Evolutionary conservation across 2,329 filamentous ascomycete species (phyloP).

Genomic region (Trichophyton rubrum): DNA sequence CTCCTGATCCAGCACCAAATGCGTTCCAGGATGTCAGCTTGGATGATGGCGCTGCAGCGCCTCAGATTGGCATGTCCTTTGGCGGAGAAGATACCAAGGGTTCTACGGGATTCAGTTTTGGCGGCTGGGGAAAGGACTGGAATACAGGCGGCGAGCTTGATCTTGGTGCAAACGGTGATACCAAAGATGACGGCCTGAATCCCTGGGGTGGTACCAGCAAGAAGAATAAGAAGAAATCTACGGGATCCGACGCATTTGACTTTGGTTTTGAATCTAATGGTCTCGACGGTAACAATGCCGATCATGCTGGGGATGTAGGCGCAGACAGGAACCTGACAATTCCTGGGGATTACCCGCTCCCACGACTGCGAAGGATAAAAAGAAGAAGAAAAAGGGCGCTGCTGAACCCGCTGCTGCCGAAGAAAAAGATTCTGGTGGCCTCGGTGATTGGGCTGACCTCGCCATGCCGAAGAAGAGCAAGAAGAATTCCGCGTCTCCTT

Average conservation of each 20-base stretch:
- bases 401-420: conserved; percentile 6
- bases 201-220: conserved; percentile 30
- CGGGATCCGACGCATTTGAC: background rate
- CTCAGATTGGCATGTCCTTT: conserved; percentile 46
- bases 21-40: conserved; percentile 60
- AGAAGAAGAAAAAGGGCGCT: conserved; percentile 1
- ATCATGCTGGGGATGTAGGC: background rate
- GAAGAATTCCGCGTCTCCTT: conserved; percentile 18
- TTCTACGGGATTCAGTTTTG: conserved; percentile 41
- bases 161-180: background rate
- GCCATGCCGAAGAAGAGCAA: conserved; percentile 44
- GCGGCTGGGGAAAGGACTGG: conserved; percentile 51
- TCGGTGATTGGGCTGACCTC: conserved; percentile 31
- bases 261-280: background rate
- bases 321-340: background rate
- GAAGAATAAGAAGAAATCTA: conserved; percentile 15
- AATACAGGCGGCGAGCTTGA: conserved; percentile 27
- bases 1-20: conserved; percentile 30
- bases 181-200: background rate
- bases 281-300: background rate
- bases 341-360: background rate
- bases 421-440: conserved; percentile 31
- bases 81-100: conserved; percentile 34
- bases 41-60: conserved; percentile 39
- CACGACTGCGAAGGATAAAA: background rate